Conservation (phyloP, 805 yeast genomes). For the Ogataea nitratoaversa region DNA sequence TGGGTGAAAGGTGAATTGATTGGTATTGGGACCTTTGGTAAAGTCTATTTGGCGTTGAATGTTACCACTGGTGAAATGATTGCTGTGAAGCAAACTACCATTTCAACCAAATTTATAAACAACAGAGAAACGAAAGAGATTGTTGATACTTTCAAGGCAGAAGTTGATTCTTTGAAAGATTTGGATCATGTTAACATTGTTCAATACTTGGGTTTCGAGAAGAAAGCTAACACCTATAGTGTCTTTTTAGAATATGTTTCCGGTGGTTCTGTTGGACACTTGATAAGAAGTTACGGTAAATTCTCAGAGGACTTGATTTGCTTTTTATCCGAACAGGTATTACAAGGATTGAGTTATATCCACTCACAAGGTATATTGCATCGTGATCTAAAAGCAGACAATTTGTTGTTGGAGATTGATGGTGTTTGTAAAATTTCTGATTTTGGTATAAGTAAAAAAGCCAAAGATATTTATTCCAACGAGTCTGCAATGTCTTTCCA, state of each 20-base stretch:
- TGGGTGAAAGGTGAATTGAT: conserved; percentile 98
- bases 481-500: conserved; percentile 90
- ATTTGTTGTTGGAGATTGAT: conserved; percentile 78
- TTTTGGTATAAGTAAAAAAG: conserved; percentile 89
- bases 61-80: conserved; percentile 98
- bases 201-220: conserved; percentile 93
- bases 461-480: conserved; percentile 81
- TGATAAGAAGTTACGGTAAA: conserved; percentile 76
- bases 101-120: conserved; percentile 42
- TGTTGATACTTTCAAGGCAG: conserved; percentile 79
- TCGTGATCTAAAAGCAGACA: conserved; percentile 93
- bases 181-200: conserved; percentile 92
- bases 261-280: conserved; percentile 92
- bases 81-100: conserved; percentile 93
- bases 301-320: conserved; percentile 76
- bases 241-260: conserved; percentile 93
- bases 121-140: conserved; percentile 52
- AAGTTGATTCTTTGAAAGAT: conserved; percentile 90
- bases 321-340: conserved; percentile 72
- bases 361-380: conserved; percentile 87
- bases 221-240: conserved; percentile 67
- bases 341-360: conserved; percentile 80
- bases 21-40: conserved; percentile 96
- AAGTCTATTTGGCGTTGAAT: conserved; percentile 85
- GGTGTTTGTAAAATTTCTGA: conserved; percentile 95